Percentiles rank a stretch among this genome's conserved stretches.
Evolutionary conservation across 805 yeast genomes (phyloP).

Genomic region (Tetrapisispora nanseiensis): DNA sequence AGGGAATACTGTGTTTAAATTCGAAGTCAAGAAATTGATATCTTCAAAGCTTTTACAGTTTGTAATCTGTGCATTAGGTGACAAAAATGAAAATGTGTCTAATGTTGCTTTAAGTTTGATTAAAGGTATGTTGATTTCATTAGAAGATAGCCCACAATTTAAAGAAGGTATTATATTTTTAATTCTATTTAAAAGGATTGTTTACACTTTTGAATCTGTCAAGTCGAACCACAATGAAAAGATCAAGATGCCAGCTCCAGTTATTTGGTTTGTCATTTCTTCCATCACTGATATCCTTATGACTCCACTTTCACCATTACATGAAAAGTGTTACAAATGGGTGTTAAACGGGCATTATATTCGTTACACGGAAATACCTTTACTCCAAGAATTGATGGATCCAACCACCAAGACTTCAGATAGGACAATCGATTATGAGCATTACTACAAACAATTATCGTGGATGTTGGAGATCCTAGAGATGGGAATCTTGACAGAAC

Average conservation of each 20-base stretch:
- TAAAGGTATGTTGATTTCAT: constrained; percentile 34
- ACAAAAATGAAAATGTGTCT: constrained; percentile 16
- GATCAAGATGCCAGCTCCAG: constrained; percentile 30
- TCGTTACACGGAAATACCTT: constrained; percentile 35
- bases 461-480: constrained; percentile 55
- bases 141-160: constrained; percentile 36
- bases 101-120: constrained; percentile 38
- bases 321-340: constrained; percentile 62
- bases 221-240: constrained; percentile 11
- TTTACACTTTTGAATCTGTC: constrained; percentile 25
- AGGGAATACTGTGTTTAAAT: constrained; percentile 21
- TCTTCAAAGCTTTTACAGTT: constrained; percentile 46
- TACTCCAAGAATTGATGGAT: constrained; percentile 28
- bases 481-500: constrained; percentile 36
- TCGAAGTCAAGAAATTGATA: constrained; percentile 47
- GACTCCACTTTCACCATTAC: constrained; percentile 65
- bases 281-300: constrained; percentile 46
- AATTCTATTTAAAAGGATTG: constrained; percentile 38
- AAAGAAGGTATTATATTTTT: constrained; percentile 50
- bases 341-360: constrained; percentile 40
- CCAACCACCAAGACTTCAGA: constrained; percentile 13
- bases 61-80: constrained; percentile 36
- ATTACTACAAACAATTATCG: constrained; percentile 45
- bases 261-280: constrained; percentile 48
- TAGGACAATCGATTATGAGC: constrained; percentile 23